Evolutionary conservation across 805 yeast genomes (phyloP).

Genomic region (Ogataea corticis): DNA sequence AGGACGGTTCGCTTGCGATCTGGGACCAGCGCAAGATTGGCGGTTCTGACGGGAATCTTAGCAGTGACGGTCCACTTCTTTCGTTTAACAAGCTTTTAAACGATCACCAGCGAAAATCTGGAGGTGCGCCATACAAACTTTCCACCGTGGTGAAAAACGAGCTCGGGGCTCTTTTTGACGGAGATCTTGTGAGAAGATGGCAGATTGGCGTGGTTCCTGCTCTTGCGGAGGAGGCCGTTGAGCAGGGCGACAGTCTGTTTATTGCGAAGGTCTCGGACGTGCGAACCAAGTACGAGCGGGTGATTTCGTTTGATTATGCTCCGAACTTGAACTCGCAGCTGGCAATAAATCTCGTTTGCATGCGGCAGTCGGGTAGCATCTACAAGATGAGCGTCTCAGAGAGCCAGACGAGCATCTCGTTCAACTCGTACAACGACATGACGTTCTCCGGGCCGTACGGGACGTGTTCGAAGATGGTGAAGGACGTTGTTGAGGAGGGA

Average conservation of each 20-base stretch:
- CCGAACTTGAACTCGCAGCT: conserved; percentile 50
- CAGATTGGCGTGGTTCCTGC: conserved; percentile 61
- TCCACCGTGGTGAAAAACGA: conserved; percentile 68
- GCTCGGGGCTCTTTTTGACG: conserved; percentile 76
- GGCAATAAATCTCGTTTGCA: conserved; percentile 71
- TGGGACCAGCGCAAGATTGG: conserved; percentile 74
- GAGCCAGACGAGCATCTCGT: conserved; percentile 58
- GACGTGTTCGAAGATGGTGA: conserved; percentile 44
- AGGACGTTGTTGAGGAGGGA: conserved; percentile 27
- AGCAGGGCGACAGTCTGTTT: conserved; percentile 40
- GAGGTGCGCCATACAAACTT: conserved; percentile 66
- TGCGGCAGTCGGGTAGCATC: conserved; percentile 88
- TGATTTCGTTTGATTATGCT: conserved; percentile 83
- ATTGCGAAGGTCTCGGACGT: conserved; percentile 76
- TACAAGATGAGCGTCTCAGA: conserved; percentile 76
- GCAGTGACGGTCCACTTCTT: conserved; percentile 55
- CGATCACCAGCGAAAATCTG: conserved; percentile 57
- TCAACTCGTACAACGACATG: conserved; percentile 70
- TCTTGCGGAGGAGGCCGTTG: conserved; percentile 20
- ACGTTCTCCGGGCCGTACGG: conserved; percentile 62
- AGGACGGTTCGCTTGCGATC: conserved; percentile 79
- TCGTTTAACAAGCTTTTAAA: conserved; percentile 61
- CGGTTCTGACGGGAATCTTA: conserved; percentile 10
- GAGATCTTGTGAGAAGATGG: conserved; percentile 80
- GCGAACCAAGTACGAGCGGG: conserved; percentile 75